A percentile compares a stretch with the other conserved stretches of the same genome.
phyloP scores from a whole-genome alignment of 2,329 filamentous ascomycete species.

The Aspergillus fructus region DNA sequence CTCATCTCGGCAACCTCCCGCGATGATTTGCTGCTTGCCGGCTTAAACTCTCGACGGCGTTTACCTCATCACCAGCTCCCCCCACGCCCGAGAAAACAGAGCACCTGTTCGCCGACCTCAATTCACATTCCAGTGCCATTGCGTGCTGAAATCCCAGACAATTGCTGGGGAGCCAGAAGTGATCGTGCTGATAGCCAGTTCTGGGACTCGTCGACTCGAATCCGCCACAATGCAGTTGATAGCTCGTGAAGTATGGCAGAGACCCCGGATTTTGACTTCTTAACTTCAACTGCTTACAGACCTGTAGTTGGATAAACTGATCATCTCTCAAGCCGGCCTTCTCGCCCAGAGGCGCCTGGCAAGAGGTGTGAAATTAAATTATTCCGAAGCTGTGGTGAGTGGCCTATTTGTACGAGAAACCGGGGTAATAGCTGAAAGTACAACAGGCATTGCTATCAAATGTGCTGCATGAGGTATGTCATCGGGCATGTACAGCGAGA shows the following conservation, averaged over 20 bases:
- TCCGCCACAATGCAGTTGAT: not conserved
- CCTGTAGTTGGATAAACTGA: constrained; percentile 2
- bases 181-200: not conserved
- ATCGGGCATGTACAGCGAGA: not conserved
- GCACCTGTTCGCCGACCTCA: too few species aligned
- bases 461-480: not conserved
- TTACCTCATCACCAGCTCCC: too few species aligned
- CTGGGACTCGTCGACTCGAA: not conserved
- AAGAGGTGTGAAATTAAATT: not conserved
- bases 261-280: not conserved
- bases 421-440: not conserved
- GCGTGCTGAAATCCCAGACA: not conserved
- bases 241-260: not conserved
- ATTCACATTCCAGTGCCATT: too few species aligned
- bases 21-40: too few species aligned
- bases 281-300: not conserved
- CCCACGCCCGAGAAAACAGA: too few species aligned
- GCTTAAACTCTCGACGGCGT: too few species aligned
- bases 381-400: not conserved
- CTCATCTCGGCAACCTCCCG: too few species aligned
- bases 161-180: not conserved
- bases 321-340: not conserved
- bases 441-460: not conserved
- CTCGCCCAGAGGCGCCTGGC: not conserved
- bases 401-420: not conserved